phyloP scores from a whole-genome alignment of 179 eudicot genomes.

The Silene vulgaris region DNA sequence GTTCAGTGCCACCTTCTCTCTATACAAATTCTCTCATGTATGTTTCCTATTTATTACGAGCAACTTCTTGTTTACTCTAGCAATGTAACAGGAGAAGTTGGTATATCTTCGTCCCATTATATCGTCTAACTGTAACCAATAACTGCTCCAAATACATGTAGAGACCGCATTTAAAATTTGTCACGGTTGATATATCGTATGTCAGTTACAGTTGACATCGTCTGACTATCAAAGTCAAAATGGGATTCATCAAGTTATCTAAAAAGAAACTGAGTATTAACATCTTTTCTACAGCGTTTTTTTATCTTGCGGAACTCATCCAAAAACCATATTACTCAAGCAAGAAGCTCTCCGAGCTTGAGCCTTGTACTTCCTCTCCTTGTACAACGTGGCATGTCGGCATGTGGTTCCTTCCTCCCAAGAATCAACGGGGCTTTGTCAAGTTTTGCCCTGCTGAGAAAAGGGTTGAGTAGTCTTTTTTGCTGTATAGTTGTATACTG shows the following conservation, averaged over 20 bases:
- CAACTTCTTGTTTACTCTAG: background rate
- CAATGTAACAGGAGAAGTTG: background rate
- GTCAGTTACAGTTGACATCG: no score
- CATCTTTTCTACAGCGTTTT: background rate
- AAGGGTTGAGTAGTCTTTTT: background rate
- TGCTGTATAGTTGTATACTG: background rate
- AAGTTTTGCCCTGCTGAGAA: conserved; percentile 1
- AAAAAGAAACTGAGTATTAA: no score
- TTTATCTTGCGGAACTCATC: background rate
- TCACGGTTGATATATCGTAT: no score
- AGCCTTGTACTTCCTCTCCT: background rate
- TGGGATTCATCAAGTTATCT: no score
- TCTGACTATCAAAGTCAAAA: no score
- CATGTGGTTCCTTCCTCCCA: background rate
- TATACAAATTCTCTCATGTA: background rate
- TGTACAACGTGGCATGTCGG: background rate
- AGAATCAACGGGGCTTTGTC: background rate
- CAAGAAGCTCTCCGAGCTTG: background rate
- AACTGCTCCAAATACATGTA: no score
- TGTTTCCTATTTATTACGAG: background rate
- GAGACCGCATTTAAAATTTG: no score
- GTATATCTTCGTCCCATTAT: background rate
- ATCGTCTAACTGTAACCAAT: no score
- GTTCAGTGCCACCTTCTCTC: conserved; percentile 16
- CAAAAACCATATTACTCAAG: background rate